phyloP scores from a whole-genome alignment of 73 alveolate species.

The Tetrahymena borealis region DNA sequence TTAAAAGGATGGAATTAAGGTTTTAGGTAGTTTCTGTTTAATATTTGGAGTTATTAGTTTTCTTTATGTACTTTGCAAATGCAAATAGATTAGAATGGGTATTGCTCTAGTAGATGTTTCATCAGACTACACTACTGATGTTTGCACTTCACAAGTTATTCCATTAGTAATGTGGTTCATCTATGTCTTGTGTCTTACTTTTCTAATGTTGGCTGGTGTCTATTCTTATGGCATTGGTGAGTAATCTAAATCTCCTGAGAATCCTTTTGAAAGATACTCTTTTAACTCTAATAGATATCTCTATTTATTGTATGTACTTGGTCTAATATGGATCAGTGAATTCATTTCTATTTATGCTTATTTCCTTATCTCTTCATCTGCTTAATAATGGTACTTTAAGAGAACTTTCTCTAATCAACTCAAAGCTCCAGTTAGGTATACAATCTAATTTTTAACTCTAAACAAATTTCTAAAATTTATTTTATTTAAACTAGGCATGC shows the following conservation, averaged over 20 bases:
- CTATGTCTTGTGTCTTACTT: background rate
- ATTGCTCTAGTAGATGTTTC: background rate
- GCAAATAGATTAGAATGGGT: background rate
- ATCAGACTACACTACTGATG: background rate
- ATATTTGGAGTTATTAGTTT: background rate
- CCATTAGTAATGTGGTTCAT: background rate
- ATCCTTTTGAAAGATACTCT: background rate
- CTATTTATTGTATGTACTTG: background rate
- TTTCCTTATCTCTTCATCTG: background rate
- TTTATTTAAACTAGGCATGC: background rate
- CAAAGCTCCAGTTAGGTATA: background rate
- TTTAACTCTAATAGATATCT: background rate
- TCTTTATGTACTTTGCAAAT: background rate
- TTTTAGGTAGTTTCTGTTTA: background rate
- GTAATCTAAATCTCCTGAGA: background rate
- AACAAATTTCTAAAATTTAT: background rate
- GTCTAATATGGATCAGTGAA: background rate
- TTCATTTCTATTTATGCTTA: background rate
- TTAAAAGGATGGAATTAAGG: background rate
- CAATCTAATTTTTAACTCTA: background rate
- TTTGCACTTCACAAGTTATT: background rate
- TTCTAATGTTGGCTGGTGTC: background rate
- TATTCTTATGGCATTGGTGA: background rate
- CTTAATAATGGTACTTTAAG: background rate
- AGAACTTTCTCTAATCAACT: background rate